Base-by-base conservation (phyloP, 345 rosid genomes). In the Crucihimalaya himalaica region DNA sequence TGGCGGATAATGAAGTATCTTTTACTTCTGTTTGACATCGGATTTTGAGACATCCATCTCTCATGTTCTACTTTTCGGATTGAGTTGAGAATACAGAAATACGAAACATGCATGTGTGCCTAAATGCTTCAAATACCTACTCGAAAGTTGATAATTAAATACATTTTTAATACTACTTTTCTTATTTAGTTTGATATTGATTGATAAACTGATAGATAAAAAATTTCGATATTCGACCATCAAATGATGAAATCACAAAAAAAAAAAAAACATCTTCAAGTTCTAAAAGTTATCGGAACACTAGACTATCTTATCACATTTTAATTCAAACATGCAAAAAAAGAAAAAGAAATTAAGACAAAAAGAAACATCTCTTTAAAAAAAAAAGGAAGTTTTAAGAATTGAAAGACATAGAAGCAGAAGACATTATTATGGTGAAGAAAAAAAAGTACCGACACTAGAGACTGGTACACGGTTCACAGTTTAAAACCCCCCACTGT, bases 371-470 rank as follows among this genome's bases (percentile, higher is more conserved):
- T 35, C n/a, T 9, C 5, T 25, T 46, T 1, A n/a, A 4, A 5
- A 6, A 45, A 43, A 43, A n/a, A n/a, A 2, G 14, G n/a, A 14
- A 4, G 16, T 27, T 63, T 6, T 5, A 43, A 25, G 61, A n/a
- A n/a, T 6, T 6, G 40, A 13, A 50, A 7, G 8, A 37, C 8
- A 37, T 18, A 25, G 42, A n/a, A 25, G 12, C 5, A 40, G 12
- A 37, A 57, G 28, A 16, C 50, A 59, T 70, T 47, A 59, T 70
- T 70, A 35, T 34, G 23, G 21, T 11, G 47, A 56, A 56, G 8
- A 18, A 39, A n/a, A 42, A n/a, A 40, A 40, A n/a, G 27, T 1
- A 63, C 53, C 37, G 11, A n/a, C 53, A 16, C 40, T 10, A 42
- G 23, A 42, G 15, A 5, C 29, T 45, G 6, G 20, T 45, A 18